Percentiles rank a stretch among this genome's conserved stretches.
phyloP scores from a whole-genome alignment of 108 stramenopile species.

The Epipyxis sp. region DNA sequence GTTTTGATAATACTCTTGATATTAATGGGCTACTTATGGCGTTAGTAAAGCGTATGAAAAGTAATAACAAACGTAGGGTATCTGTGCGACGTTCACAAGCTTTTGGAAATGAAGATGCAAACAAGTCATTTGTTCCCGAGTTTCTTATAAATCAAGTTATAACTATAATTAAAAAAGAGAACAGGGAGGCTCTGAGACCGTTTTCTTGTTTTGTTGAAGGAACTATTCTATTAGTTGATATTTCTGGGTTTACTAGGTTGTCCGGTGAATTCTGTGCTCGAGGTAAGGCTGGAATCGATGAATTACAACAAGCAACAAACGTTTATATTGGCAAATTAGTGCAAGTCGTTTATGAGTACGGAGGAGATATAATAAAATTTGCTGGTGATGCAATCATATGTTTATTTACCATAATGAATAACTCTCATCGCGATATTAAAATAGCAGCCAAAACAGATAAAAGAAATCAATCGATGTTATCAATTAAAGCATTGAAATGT shows the following conservation, averaged over 20 bases:
- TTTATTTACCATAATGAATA: constrained; percentile 33
- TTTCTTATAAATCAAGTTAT: background rate
- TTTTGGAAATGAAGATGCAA: background rate
- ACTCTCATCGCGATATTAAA: background rate
- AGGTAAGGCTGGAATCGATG: background rate
- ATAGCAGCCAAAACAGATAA: background rate
- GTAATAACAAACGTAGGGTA: no score
- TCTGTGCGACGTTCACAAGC: no score
- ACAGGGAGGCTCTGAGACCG: background rate
- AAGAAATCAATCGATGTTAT: background rate
- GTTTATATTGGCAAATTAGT: constrained; percentile 54
- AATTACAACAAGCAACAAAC: constrained; percentile 44
- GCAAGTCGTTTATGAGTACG: constrained; percentile 52
- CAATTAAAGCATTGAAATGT: background rate
- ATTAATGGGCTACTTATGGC: no score
- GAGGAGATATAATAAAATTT: constrained; percentile 67
- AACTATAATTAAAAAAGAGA: background rate
- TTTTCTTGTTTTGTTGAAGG: background rate
- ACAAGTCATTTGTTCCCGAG: background rate
- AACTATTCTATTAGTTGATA: background rate
- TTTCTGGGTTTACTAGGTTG: background rate
- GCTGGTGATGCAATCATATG: constrained; percentile 66
- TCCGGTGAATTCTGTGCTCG: background rate
- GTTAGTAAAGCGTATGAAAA: no score
- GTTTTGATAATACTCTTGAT: no score